Evolutionary conservation across 1,284 basidiomycete genomes (phyloP).

Genomic region (Xerocomus cyaneibrunnescens): DNA sequence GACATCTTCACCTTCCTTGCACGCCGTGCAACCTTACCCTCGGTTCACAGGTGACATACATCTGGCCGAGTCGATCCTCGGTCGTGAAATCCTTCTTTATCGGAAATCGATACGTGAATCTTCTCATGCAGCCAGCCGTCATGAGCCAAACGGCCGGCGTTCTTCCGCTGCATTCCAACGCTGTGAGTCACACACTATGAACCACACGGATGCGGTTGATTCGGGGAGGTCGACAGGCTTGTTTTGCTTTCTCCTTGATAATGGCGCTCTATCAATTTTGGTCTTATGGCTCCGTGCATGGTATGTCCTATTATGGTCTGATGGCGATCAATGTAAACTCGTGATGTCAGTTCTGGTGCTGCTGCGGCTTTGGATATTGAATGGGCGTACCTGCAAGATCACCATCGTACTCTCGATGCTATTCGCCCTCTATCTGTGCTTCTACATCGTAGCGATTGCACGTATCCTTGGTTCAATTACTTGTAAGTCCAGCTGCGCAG

Average conservation of each 20-base stretch:
- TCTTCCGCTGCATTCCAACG: background rate
- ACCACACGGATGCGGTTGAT: background rate
- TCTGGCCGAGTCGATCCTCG: slow-evolving; percentile 1
- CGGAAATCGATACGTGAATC: slow-evolving; percentile 3
- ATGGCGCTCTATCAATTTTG: background rate
- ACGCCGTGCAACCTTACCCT: background rate
- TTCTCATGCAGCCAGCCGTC: background rate
- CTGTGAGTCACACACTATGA: background rate
- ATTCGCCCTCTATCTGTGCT: background rate
- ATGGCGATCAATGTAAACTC: background rate
- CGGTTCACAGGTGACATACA: background rate
- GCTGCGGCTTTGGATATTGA: slow-evolving; percentile 4
- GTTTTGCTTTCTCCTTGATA: background rate
- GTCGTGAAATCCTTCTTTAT: background rate
- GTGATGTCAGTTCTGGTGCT: background rate
- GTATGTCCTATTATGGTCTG: background rate
- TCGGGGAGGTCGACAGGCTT: background rate
- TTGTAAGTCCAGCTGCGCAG: background rate
- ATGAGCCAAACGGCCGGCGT: background rate
- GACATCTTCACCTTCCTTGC: background rate
- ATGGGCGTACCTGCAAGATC: background rate
- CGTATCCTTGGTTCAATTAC: background rate
- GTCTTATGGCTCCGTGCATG: slow-evolving; percentile 3
- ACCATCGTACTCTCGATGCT: background rate
- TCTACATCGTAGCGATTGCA: background rate